phyloP scores from a whole-genome alignment of 2,329 filamentous ascomycete genomes.

The Aspergillus sp. region DNA sequence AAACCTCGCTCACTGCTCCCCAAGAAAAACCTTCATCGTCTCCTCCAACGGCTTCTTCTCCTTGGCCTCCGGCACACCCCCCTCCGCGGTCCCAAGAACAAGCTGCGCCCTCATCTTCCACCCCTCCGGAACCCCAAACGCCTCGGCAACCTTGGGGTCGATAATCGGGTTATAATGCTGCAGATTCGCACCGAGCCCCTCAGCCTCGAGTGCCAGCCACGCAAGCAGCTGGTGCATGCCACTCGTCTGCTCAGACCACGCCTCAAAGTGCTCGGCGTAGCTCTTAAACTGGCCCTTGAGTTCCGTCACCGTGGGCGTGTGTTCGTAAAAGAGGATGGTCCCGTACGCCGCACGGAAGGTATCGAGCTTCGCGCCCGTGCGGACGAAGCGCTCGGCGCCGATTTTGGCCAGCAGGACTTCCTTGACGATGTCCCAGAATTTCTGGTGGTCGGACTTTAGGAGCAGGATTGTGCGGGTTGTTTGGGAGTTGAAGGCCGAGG shows the following conservation, averaged over 20 bases:
- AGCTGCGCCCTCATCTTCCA: slow-evolving; percentile 81
- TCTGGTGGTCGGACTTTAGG: slow-evolving; percentile 77
- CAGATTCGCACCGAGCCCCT: slow-evolving; percentile 80
- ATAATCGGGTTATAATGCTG: slow-evolving; percentile 91
- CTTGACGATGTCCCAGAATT: slow-evolving; percentile 74
- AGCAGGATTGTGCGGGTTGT: slow-evolving; percentile 75
- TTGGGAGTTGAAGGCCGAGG: slow-evolving; percentile 83
- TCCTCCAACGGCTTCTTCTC: slow-evolving; percentile 16
- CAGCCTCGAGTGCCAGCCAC: slow-evolving; percentile 78
- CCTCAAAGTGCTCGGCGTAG: slow-evolving; percentile 75
- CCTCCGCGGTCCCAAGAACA: slow-evolving; percentile 62
- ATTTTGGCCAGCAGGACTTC: slow-evolving; percentile 64
- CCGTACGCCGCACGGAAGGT: slow-evolving; percentile 75
- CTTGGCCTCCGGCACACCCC: slow-evolving; percentile 3
- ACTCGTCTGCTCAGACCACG: slow-evolving; percentile 68
- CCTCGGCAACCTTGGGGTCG: slow-evolving; percentile 67
- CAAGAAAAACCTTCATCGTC: slow-evolving; percentile 6
- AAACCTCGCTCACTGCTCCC: not conserved
- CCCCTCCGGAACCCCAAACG: slow-evolving; percentile 68
- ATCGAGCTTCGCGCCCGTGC: slow-evolving; percentile 33
- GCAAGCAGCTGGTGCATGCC: slow-evolving; percentile 73
- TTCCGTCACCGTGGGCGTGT: slow-evolving; percentile 64
- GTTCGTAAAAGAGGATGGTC: slow-evolving; percentile 82
- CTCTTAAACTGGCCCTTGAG: slow-evolving; percentile 55
- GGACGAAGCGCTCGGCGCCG: slow-evolving; percentile 56